Evolutionary conservation across 1,139 yeast species (phyloP), one percentile per base, ranked within the genome.

Genomic region (Candida sojae): DNA sequence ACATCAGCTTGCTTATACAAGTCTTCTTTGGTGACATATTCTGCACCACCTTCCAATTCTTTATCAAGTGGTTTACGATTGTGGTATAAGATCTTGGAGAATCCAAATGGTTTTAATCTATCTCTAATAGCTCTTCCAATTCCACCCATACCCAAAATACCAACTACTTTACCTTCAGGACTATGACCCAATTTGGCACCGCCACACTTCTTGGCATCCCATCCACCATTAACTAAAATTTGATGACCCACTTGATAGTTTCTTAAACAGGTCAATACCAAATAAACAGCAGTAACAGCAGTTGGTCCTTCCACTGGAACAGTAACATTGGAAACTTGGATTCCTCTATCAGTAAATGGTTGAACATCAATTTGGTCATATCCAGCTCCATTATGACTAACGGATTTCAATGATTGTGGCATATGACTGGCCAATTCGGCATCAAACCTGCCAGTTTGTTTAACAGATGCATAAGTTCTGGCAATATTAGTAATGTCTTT

Each of bases 301-400:
- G 96, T 90, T 11, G 96, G 88, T 7, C 79, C 81, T 56, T 87
- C 91, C 13, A 88, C 95, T 4, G 87, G 73, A 4, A 73, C 75
- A 4, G 95, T 92, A 6, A 85, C 86, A 62, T 88, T 86, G 8
- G 92, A 81, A 9, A 88, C 71, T 65, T 85, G 90, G 48, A 88
- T 84, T 29, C 77, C 77, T 38, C 71, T 54, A 44, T 64, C 68
- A 11, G 78, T 70, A 56, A 79, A 75, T 13, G 81, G 75, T 23
- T 68, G 71, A 2, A 83, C 80, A 57, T 86, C 90, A 41, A 86
- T 73, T 64, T 86, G 92, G 63, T 93, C 98, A 65, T 93, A 93
- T 5, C 99, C 98, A 0, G 99, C 99, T 48, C 98, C 97, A 57
- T 82, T 77, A 67, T 90, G 96, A 57, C 88, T 76, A 21, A 93